Percentiles rank a stretch among this genome's conserved stretches.
phyloP scores from a whole-genome alignment of 1,284 basidiomycete genomes.

The Fomitopsis schrenkii region DNA sequence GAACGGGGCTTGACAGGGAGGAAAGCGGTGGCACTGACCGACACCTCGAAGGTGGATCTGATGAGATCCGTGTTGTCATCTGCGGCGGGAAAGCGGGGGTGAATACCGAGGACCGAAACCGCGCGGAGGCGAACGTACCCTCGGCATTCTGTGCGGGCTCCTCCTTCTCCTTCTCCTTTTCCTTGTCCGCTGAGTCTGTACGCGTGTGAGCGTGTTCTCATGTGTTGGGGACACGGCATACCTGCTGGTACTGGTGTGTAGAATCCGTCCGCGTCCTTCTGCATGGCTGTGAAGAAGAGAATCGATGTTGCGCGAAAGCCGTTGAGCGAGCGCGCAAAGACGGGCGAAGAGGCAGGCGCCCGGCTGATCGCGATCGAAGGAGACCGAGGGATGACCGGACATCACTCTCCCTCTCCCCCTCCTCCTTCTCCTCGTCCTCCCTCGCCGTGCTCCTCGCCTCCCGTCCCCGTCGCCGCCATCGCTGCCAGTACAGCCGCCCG shows the following conservation, averaged over 20 bases:
- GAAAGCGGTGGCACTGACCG: conserved; percentile 38
- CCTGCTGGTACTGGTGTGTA: conserved; percentile 45
- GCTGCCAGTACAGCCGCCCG: background rate
- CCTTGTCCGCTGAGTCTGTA: conserved; percentile 4
- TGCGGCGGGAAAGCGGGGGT: conserved; percentile 5
- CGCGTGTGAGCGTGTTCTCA: conserved; percentile 3
- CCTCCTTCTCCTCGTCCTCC: background rate
- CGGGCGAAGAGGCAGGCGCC: too few species aligned
- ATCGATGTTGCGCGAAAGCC: background rate
- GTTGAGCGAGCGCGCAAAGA: background rate
- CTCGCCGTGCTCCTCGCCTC: background rate
- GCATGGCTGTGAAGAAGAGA: conserved; percentile 32
- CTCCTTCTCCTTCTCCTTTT: background rate
- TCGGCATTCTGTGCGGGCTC: conserved; percentile 6
- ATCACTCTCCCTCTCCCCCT: background rate
- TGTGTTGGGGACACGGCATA: conserved; percentile 18
- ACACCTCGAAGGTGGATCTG: conserved; percentile 71
- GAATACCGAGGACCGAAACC: conserved; percentile 5
- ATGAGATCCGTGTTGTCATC: conserved; percentile 50
- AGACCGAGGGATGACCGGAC: background rate
- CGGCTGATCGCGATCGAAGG: background rate
- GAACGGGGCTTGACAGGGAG: conserved; percentile 8
- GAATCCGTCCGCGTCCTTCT: conserved; percentile 75
- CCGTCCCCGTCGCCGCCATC: background rate
- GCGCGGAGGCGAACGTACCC: conserved; percentile 7